Evolutionary conservation across 75 land plant species (phyloP).

Genomic region (Cunninghamia lanceolata): DNA sequence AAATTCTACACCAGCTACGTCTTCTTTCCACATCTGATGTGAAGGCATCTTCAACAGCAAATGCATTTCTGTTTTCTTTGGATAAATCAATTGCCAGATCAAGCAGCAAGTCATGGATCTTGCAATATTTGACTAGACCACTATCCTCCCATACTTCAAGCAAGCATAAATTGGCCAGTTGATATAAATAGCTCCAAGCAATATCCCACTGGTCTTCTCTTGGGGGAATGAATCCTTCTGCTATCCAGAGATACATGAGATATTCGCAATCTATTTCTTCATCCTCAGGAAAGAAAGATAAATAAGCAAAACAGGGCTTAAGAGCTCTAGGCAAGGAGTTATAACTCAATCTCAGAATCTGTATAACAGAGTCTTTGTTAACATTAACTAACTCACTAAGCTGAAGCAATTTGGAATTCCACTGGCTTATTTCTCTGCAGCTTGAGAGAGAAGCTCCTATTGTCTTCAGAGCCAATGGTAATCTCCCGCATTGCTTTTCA

Average conservation of each 20-base stretch:
- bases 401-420: not conserved
- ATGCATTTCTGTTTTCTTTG: no score
- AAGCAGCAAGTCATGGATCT: not conserved
- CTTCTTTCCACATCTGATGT: no score
- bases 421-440: not conserved
- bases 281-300: not conserved
- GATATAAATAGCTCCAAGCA: not conserved
- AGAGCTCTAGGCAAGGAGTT: not conserved
- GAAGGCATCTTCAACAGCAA: no score
- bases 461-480: not conserved
- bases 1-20: no score
- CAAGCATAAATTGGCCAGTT: not conserved
- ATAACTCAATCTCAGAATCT: not conserved
- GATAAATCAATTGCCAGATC: not conserved
- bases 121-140: not conserved
- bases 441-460: not conserved
- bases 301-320: not conserved
- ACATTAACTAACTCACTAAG: not conserved
- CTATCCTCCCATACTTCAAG: not conserved
- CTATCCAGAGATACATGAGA: not conserved
- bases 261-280: not conserved
- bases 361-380: not conserved
- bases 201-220: not conserved
- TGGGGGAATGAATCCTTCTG: not conserved
- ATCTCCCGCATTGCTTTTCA: not conserved